Percentiles rank a stretch among this genome's conserved stretches.
These are phyloP conservation scores for Orbilia oligospora DNA, from an alignment of 2,329 filamentous ascomycete genomes.

Conservation along the genomic window DNA sequence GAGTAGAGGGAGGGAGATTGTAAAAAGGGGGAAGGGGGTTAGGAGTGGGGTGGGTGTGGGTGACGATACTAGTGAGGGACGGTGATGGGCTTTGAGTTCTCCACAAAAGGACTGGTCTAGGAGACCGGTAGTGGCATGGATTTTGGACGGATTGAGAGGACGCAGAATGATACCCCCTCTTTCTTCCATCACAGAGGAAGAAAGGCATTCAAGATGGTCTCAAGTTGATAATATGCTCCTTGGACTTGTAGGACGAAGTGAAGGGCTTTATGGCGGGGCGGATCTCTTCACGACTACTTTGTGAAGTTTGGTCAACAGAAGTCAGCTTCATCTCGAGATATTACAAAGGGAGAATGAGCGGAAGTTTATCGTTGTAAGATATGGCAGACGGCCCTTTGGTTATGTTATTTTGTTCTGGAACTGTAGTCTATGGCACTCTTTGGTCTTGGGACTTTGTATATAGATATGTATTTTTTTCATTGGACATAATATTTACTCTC, in stretches of 20 bases:
- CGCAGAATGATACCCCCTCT: too few species aligned
- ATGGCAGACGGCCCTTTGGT: not conserved
- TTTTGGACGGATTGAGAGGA: too few species aligned
- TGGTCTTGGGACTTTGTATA: not conserved
- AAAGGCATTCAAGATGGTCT: too few species aligned
- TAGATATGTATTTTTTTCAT: not conserved
- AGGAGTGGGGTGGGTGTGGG: not conserved
- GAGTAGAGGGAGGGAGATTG: slow-evolving; percentile 23
- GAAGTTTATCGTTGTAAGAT: not conserved
- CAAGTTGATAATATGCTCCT: too few species aligned
- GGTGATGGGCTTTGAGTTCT: not conserved
- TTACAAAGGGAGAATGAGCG: too few species aligned
- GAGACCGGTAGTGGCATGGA: not conserved
- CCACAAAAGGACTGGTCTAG: not conserved
- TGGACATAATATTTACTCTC: not conserved
- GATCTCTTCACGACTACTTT: too few species aligned
- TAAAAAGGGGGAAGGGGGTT: slow-evolving; percentile 15
- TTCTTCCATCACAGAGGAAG: too few species aligned
- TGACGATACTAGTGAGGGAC: not conserved
- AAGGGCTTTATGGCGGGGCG: too few species aligned
- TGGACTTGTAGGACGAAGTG: too few species aligned
- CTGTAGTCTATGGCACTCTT: not conserved
- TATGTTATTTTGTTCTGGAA: not conserved
- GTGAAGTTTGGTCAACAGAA: too few species aligned
- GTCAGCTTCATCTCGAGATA: too few species aligned